Evolutionary conservation across 148 eudicot species (phyloP).

Genomic region (Polygonum maritimum): DNA sequence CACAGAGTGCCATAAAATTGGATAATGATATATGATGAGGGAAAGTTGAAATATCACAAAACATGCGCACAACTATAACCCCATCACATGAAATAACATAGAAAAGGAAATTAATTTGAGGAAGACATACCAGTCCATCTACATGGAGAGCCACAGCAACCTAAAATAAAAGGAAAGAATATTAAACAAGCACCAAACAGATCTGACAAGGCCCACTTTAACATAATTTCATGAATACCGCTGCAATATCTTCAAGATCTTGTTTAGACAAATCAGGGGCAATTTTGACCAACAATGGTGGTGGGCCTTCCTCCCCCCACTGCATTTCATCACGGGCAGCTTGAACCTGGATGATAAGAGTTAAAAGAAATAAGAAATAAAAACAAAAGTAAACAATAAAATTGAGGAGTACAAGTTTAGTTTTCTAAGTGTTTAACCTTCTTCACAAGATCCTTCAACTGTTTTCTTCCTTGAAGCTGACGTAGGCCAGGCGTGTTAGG

Average conservation of each 20-base stretch:
- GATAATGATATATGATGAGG: not conserved
- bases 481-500: slow-evolving; percentile 98
- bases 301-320: slow-evolving; percentile 99
- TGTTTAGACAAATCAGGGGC: slow-evolving; percentile 96
- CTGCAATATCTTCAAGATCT: slow-evolving; percentile 99
- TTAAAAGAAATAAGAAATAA: not conserved
- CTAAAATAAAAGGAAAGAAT: slow-evolving; percentile 30
- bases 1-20: not conserved
- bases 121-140: slow-evolving; percentile 74
- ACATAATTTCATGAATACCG: slow-evolving; percentile 32
- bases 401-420: not conserved
- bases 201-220: slow-evolving; percentile 8
- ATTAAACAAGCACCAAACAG: slow-evolving; percentile 10
- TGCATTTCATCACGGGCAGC: slow-evolving; percentile 99
- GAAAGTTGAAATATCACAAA: not conserved
- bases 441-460: slow-evolving; percentile 93
- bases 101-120: not conserved
- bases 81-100: not conserved
- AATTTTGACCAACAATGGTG: slow-evolving; percentile 94
- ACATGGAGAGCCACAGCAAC: slow-evolving; percentile 92
- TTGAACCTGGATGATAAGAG: slow-evolving; percentile 53
- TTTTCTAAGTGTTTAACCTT: slow-evolving; percentile 37
- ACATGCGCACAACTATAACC: not conserved
- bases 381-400: not conserved
- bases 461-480: slow-evolving; percentile 97